Percentiles rank a stretch among this genome's conserved stretches.
phyloP scores from a whole-genome alignment of 371 early-diverging fungal genomes.

The Mucor indicus region DNA sequence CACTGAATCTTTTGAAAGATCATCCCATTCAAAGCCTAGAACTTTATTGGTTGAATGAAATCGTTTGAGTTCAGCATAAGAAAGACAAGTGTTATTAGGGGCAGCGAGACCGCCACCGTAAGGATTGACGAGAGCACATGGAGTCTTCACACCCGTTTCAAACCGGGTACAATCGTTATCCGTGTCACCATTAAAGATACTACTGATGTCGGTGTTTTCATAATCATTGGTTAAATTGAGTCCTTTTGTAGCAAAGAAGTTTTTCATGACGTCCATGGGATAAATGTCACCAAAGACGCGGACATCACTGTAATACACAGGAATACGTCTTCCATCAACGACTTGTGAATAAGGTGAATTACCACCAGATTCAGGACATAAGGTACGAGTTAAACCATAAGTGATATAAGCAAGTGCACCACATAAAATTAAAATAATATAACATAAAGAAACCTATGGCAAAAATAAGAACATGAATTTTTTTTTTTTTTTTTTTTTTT shows the following conservation, averaged over 20 bases:
- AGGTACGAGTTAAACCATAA: slow-evolving; percentile 55
- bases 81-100: slow-evolving; percentile 31
- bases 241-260: slow-evolving; percentile 34
- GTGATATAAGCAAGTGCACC: slow-evolving; percentile 60
- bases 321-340: slow-evolving; percentile 23
- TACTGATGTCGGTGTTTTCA: slow-evolving; percentile 45
- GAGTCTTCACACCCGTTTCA: slow-evolving; percentile 21
- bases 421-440: slow-evolving; percentile 62
- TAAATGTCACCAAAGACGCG: slow-evolving; percentile 51
- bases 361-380: slow-evolving; percentile 39
- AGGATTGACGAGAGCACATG: slow-evolving; percentile 40
- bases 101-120: slow-evolving; percentile 39
- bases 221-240: slow-evolving; percentile 48
- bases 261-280: slow-evolving; percentile 32
- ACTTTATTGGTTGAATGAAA: slow-evolving; percentile 15
- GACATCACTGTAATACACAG: slow-evolving; percentile 37
- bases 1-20: slow-evolving; percentile 23
- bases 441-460: slow-evolving; percentile 64
- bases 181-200: slow-evolving; percentile 48
- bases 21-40: slow-evolving; percentile 41
- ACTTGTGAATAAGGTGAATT: slow-evolving; percentile 16
- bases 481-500: slow-evolving; percentile 1
- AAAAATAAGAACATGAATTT: too few relatives aligned
- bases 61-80: slow-evolving; percentile 25
- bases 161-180: slow-evolving; percentile 32